phyloP scores from a whole-genome alignment of 768 basidiomycete species.

The Lactarius hatsudake region DNA sequence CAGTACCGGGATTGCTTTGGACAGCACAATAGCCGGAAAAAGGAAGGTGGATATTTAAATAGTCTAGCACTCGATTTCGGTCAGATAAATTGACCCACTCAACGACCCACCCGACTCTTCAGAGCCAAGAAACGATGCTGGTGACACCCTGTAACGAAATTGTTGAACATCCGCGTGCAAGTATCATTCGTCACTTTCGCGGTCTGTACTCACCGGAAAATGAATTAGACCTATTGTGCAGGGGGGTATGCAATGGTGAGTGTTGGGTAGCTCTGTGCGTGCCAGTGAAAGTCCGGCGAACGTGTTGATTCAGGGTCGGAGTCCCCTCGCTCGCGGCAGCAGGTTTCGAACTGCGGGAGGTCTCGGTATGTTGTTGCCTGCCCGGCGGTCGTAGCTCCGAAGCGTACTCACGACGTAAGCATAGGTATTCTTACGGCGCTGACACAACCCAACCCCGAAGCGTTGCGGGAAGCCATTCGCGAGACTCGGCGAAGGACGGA shows the following conservation, averaged over 20 bases:
- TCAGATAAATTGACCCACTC: background rate
- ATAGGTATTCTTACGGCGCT: conserved; percentile 81
- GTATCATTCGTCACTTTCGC: conserved; percentile 30
- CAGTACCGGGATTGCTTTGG: background rate
- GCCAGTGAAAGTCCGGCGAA: no score
- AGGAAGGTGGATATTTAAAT: background rate
- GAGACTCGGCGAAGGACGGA: conserved; percentile 68
- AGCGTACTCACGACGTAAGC: background rate
- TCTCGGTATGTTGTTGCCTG: conserved; percentile 47
- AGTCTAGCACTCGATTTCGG: background rate
- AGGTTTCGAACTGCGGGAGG: conserved; percentile 82
- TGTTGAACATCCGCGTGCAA: conserved; percentile 65
- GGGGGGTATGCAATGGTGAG: conserved; percentile 89
- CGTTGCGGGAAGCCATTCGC: conserved; percentile 73
- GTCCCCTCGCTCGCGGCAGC: conserved; percentile 70
- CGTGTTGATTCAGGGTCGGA: conserved; percentile 61
- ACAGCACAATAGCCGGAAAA: background rate
- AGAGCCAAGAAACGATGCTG: conserved; percentile 35
- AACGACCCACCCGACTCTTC: background rate
- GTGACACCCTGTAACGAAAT: conserved; percentile 57
- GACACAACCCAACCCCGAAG: conserved; percentile 82
- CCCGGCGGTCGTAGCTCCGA: background rate
- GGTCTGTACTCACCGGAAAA: background rate
- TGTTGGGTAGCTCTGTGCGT: background rate
- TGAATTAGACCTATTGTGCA: conserved; percentile 68